Percentiles rank a stretch among this genome's conserved stretches.
Conservation (phyloP, 805 yeast genomes). For the Jamesozyma jinghongensis region DNA sequence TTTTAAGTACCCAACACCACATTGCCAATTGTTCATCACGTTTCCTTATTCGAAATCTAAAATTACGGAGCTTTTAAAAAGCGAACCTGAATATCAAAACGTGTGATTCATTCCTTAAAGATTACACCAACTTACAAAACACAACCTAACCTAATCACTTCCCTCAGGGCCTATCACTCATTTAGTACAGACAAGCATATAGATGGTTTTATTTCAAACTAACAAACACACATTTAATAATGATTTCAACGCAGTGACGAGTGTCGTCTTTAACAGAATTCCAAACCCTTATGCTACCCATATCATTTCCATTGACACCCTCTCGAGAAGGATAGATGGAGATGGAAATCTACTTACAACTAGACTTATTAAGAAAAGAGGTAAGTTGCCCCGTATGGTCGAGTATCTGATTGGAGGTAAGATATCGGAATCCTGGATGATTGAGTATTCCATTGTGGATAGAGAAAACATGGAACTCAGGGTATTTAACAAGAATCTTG, state of each 20-base stretch:
- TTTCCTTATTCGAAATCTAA: too few species aligned
- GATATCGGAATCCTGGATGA: conserved; percentile 66
- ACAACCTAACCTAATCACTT: too few species aligned
- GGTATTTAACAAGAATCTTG: conserved; percentile 74
- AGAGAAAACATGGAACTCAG: conserved; percentile 44
- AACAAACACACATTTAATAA: conserved; percentile 48
- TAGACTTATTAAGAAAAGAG: conserved; percentile 65
- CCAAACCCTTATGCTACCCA: conserved; percentile 76
- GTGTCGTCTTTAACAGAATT: conserved; percentile 68
- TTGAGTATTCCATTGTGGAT: conserved; percentile 70
- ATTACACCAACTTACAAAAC: too few species aligned
- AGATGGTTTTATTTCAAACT: conserved; percentile 58
- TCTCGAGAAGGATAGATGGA: conserved; percentile 50
- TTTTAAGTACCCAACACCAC: too few species aligned
- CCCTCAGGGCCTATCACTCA: too few species aligned
- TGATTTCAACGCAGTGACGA: conserved; percentile 62
- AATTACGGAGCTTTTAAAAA: too few species aligned
- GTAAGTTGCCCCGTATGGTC: conserved; percentile 73
- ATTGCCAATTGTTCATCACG: too few species aligned
- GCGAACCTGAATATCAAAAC: background rate
- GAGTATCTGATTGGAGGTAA: conserved; percentile 37
- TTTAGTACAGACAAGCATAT: background rate
- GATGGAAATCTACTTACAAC: conserved; percentile 64
- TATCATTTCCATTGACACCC: conserved; percentile 74
- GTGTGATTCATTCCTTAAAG: too few species aligned